These are phyloP conservation scores for Ceratopteris richardii DNA, from an alignment of 75 land plant species.

Conservation along the genomic window DNA sequence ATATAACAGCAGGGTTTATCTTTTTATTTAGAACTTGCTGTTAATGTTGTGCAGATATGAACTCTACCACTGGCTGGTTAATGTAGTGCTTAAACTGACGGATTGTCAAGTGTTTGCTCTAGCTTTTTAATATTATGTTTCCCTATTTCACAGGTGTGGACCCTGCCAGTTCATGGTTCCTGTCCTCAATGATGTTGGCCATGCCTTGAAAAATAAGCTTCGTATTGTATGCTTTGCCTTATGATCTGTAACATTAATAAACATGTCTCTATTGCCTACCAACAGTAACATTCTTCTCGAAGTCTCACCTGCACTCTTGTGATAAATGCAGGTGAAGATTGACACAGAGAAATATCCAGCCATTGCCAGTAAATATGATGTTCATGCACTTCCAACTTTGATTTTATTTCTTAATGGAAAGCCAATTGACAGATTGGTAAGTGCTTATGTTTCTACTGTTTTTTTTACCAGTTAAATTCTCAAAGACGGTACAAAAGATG, in stretches of 20 bases:
- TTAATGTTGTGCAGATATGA: background rate
- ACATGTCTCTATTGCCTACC: too few species aligned
- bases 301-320: too few species aligned
- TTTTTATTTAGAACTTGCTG: background rate
- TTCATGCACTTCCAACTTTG: constrained; percentile 88
- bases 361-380: constrained; percentile 60
- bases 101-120: too few species aligned
- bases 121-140: too few species aligned
- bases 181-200: constrained; percentile 66
- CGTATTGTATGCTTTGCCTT: constrained; percentile 45
- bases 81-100: background rate
- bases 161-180: constrained; percentile 97
- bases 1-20: background rate
- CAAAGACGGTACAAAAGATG: too few species aligned
- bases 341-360: constrained; percentile 92
- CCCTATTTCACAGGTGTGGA: constrained; percentile 91
- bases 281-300: too few species aligned
- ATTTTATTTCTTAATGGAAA: constrained; percentile 78
- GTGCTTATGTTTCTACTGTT: background rate
- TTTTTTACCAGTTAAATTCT: background rate
- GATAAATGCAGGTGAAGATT: constrained; percentile 59
- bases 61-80: background rate
- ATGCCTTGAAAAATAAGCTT: constrained; percentile 60
- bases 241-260: too few species aligned
- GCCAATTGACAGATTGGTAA: constrained; percentile 63